phyloP scores from a whole-genome alignment of 352 stramenopile species.

The Globisporangium canariense region DNA sequence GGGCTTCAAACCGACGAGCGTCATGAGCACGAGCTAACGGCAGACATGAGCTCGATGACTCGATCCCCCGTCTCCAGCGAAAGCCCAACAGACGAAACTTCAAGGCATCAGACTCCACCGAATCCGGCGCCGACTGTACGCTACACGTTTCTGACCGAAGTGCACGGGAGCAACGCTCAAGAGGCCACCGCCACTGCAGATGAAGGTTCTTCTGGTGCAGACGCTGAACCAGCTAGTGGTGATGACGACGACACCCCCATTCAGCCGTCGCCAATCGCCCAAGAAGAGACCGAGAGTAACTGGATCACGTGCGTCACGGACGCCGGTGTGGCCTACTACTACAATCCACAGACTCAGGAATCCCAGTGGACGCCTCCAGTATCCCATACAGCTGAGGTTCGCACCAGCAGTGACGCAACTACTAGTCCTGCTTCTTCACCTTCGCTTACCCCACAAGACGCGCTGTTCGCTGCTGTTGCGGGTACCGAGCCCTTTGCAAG shows the following conservation, averaged over 20 bases:
- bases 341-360: slow-evolving; percentile 50
- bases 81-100: not conserved
- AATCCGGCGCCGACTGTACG: not conserved
- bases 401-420: not conserved
- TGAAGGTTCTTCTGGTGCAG: not conserved
- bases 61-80: not conserved
- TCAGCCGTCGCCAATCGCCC: not conserved
- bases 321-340: slow-evolving; percentile 64
- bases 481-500: slow-evolving; percentile 22
- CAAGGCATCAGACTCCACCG: not conserved
- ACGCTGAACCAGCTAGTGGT: not conserved
- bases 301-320: slow-evolving; percentile 49
- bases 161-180: not conserved
- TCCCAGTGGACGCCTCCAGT: slow-evolving; percentile 58
- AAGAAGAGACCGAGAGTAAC: slow-evolving; percentile 15
- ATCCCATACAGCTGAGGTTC: not conserved
- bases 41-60: not conserved
- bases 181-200: not conserved
- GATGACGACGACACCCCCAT: not conserved
- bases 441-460: not conserved
- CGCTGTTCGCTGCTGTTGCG: slow-evolving; percentile 27
- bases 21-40: too few relatives aligned
- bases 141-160: slow-evolving; percentile 4
- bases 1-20: too few relatives aligned
- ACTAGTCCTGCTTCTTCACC: slow-evolving; percentile 2